Conservation (phyloP, 2,329 filamentous ascomycete species). For the Paracorniculantispora psalliotae region DNA sequence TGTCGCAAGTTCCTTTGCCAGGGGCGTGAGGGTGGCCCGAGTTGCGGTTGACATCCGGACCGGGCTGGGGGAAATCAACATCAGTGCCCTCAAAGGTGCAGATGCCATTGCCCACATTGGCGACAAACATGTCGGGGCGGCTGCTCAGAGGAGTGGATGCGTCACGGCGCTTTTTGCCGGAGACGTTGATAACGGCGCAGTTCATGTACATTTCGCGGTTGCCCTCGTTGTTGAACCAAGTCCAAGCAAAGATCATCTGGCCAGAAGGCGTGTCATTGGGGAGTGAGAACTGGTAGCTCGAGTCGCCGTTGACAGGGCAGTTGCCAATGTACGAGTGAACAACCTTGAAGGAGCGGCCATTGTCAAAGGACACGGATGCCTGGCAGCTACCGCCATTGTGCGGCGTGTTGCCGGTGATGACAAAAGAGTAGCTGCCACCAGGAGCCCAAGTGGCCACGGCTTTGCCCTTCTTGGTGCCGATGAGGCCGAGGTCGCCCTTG, state of each 20-base stretch:
- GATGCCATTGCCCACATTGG: constrained; percentile 57
- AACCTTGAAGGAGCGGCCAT: constrained; percentile 55
- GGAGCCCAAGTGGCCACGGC: constrained; percentile 47
- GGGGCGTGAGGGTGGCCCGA: constrained; percentile 7
- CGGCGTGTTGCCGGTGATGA: constrained; percentile 46
- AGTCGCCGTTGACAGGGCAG: constrained; percentile 29
- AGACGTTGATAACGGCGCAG: constrained; percentile 55
- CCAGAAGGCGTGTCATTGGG: constrained; percentile 46
- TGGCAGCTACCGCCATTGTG: constrained; percentile 61
- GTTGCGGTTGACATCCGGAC: constrained; percentile 42
- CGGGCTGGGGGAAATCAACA: constrained; percentile 59
- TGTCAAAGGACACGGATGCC: constrained; percentile 56
- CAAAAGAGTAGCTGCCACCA: constrained; percentile 49
- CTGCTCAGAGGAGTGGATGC: constrained; percentile 35
- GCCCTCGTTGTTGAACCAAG: constrained; percentile 58
- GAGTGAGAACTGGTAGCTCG: constrained; percentile 50
- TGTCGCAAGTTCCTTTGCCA: constrained; percentile 4
- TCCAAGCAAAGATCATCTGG: constrained; percentile 55
- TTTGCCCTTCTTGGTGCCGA: constrained; percentile 28
- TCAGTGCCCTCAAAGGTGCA: constrained; percentile 50
- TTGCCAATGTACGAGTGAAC: constrained; percentile 30
- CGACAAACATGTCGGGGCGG: constrained; percentile 61
- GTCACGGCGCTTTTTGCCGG: constrained; percentile 14
- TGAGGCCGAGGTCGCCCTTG: constrained; percentile 40
- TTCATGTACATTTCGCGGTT: constrained; percentile 70